Evolutionary conservation across 306 rosid genomes (phyloP).

Genomic region (Aeschynomene evenia): DNA sequence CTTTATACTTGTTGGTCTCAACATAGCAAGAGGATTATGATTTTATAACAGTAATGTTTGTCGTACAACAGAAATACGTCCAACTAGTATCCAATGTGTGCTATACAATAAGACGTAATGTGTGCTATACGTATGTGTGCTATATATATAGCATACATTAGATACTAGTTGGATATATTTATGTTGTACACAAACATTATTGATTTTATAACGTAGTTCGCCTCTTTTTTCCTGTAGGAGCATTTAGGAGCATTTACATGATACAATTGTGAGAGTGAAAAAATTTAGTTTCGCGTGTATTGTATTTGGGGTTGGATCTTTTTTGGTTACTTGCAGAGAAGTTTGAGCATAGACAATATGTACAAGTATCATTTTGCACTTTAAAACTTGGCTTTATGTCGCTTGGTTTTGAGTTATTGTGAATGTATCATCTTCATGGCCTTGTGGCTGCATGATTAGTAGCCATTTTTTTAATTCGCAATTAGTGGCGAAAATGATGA

Average conservation of each 20-base stretch:
- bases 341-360: background rate
- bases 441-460: too few relatives aligned
- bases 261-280: background rate
- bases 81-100: too few relatives aligned
- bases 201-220: background rate
- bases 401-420: background rate
- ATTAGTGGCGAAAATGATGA: too few relatives aligned
- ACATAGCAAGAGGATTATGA: background rate
- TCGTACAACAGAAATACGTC: too few relatives aligned
- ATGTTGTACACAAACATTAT: too few relatives aligned
- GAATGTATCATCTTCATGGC: background rate
- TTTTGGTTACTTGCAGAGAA: background rate
- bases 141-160: too few relatives aligned
- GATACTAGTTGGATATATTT: too few relatives aligned
- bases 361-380: background rate
- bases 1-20: slow-evolving; percentile 10
- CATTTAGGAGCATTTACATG: background rate
- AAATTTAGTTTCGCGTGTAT: background rate
- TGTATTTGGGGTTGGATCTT: background rate
- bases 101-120: too few relatives aligned
- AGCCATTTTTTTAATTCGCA: too few relatives aligned
- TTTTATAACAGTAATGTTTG: too few relatives aligned
- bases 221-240: background rate
- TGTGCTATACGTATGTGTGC: too few relatives aligned
- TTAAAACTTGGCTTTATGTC: background rate